Evolutionary conservation across 345 rosid genomes (phyloP).

Genomic region (Lenwebbia sp.): DNA sequence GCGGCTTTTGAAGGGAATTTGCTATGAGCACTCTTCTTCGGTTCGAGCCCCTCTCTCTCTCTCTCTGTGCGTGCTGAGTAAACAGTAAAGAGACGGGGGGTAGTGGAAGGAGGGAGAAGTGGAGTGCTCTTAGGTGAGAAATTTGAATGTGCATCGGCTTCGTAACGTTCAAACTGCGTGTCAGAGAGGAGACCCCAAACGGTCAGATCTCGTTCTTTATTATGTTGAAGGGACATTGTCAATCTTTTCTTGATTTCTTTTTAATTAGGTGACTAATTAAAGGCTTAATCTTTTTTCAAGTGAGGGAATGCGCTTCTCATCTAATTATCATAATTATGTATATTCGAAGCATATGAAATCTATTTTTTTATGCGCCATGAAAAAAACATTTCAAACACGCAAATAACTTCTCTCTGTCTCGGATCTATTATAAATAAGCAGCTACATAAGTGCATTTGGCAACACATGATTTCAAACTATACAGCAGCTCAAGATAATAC

Average conservation of each 20-base stretch:
- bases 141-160: slow-evolving; percentile 10
- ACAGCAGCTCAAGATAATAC: not conserved
- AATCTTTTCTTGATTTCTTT: not conserved
- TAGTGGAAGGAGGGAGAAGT: slow-evolving; percentile 13
- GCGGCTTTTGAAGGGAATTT: slow-evolving; percentile 9
- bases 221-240: not conserved
- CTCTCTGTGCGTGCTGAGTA: not conserved
- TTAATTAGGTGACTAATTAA: not conserved
- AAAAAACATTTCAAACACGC: fast-evolving
- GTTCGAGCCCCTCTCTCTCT: no score
- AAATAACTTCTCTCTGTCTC: not conserved
- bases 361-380: fast-evolving
- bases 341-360: not conserved
- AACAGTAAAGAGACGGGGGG: not conserved
- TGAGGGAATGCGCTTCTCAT: not conserved
- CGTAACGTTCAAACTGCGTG: slow-evolving; percentile 53
- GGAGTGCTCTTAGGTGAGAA: slow-evolving; percentile 5
- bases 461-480: not conserved
- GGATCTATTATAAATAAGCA: not conserved
- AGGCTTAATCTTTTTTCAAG: not conserved
- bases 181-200: slow-evolving; percentile 11
- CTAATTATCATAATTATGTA: not conserved
- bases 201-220: slow-evolving; percentile 4
- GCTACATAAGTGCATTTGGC: not conserved
- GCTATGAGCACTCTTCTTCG: not conserved